Evolutionary conservation across 306 rosid species (phyloP).

Genomic region (Cicer pinnatifidum): DNA sequence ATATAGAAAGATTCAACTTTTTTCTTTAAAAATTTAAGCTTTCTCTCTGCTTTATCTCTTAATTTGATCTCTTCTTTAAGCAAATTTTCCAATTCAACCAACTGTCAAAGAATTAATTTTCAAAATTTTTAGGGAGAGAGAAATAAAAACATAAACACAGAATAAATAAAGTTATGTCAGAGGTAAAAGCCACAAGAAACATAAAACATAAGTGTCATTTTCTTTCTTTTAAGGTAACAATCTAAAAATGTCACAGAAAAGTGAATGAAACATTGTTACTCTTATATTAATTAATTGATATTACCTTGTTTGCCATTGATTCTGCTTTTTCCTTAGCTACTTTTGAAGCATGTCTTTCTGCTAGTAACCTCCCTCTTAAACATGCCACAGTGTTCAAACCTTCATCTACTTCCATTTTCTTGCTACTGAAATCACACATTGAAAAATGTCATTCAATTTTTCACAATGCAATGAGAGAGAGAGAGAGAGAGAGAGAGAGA

Average conservation of each 20-base stretch:
- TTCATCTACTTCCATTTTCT: conserved; percentile 60
- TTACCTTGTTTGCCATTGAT: conserved; percentile 66
- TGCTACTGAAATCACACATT: conserved; percentile 49
- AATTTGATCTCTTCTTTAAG: conserved; percentile 63
- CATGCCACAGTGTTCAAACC: conserved; percentile 68
- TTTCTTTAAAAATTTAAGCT: conserved; percentile 61
- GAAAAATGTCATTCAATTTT: conserved; percentile 39
- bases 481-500: conserved; percentile 41
- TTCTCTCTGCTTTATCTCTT: conserved; percentile 74
- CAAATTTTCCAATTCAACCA: conserved; percentile 65
- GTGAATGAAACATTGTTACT: conserved; percentile 36
- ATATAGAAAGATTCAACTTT: conserved; percentile 62
- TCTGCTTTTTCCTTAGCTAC: conserved; percentile 69
- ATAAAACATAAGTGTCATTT: conserved; percentile 38
- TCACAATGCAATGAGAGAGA: conserved; percentile 37
- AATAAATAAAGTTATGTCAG: conserved; percentile 40
- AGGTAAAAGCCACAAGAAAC: conserved; percentile 16
- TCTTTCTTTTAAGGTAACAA: conserved; percentile 29
- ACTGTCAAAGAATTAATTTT: conserved; percentile 47
- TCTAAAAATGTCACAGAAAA: conserved; percentile 34
- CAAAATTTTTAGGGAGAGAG: not conserved
- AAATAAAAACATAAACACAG: conserved; percentile 18
- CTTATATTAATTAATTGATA: not conserved
- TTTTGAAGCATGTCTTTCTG: conserved; percentile 88
- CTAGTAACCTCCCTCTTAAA: conserved; percentile 85